Evolutionary conservation across 257 asterid species (phyloP).

Genomic region (Agastache rugosa): DNA sequence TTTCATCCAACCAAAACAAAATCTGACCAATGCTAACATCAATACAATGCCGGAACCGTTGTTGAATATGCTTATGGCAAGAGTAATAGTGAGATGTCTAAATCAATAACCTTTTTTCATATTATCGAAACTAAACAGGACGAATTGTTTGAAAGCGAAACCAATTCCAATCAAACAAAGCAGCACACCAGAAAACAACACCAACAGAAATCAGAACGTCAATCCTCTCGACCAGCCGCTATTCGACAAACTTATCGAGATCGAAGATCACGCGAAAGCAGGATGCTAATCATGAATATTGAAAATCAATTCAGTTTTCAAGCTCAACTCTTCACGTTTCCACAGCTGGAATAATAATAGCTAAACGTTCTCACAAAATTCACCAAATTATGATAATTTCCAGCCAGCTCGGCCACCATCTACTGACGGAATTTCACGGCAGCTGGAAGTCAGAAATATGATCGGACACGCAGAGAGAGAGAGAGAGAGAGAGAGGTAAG

Average conservation of each 20-base stretch:
- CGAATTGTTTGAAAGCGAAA: neutral
- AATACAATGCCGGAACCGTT: neutral
- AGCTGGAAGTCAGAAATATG: neutral
- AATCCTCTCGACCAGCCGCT: slow-evolving; percentile 16
- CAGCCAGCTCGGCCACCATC: slow-evolving; percentile 15
- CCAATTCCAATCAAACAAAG: neutral
- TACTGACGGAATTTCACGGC: neutral
- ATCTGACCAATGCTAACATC: neutral
- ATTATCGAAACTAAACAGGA: neutral
- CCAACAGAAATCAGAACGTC: neutral
- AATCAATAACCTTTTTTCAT: neutral
- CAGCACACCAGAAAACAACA: neutral
- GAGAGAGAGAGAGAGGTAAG: slow-evolving; percentile 10
- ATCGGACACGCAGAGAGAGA: neutral
- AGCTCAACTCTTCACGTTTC: slow-evolving; percentile 15
- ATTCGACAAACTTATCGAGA: neutral
- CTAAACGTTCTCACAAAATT: neutral
- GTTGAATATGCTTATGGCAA: neutral
- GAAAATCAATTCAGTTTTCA: slow-evolving; percentile 2
- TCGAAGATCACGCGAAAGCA: slow-evolving; percentile 13
- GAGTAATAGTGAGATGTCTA: neutral
- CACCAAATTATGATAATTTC: slow-evolving; percentile 1
- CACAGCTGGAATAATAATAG: neutral
- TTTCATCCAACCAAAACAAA: neutral
- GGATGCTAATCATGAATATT: neutral